Percentiles rank a stretch among this genome's conserved stretches.
Evolutionary conservation across 2,329 filamentous ascomycete species (phyloP).

Genomic region (Cryphonectria nitschkei): DNA sequence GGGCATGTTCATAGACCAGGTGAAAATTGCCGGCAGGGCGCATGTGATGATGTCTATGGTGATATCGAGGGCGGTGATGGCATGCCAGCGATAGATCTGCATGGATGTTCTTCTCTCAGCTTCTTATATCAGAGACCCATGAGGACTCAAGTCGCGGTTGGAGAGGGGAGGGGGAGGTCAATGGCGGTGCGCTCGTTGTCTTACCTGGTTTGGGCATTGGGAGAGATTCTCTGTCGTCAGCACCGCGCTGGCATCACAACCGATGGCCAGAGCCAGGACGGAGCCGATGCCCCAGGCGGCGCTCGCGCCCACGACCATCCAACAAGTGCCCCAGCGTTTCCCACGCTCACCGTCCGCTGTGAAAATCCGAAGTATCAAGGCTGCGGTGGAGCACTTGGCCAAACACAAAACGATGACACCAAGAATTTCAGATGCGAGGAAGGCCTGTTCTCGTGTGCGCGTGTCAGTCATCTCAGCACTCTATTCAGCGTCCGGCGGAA

Average conservation of each 20-base stretch:
- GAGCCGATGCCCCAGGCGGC: conserved; percentile 7
- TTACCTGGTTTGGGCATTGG: conserved; percentile 15
- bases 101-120: background rate
- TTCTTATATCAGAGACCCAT: background rate
- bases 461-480: background rate
- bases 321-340: background rate
- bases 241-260: conserved; percentile 3
- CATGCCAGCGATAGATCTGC: conserved; percentile 26
- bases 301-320: background rate
- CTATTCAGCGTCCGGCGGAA: background rate
- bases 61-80: conserved; percentile 29
- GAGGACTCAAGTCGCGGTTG: background rate
- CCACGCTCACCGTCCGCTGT: conserved; percentile 10
- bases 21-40: conserved; percentile 27
- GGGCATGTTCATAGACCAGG: conserved; percentile 31
- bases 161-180: too few relatives aligned
- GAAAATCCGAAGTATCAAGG: conserved; percentile 14
- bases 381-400: conserved; percentile 16
- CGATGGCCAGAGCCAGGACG: conserved; percentile 1
- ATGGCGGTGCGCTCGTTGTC: background rate
- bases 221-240: background rate
- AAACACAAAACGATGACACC: conserved; percentile 1
- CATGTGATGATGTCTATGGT: conserved; percentile 31
- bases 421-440: conserved; percentile 15
- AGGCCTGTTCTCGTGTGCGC: background rate